Evolutionary conservation across 2,329 filamentous ascomycete genomes (phyloP).

Genomic region (Paracoccidioides brasiliensis): DNA sequence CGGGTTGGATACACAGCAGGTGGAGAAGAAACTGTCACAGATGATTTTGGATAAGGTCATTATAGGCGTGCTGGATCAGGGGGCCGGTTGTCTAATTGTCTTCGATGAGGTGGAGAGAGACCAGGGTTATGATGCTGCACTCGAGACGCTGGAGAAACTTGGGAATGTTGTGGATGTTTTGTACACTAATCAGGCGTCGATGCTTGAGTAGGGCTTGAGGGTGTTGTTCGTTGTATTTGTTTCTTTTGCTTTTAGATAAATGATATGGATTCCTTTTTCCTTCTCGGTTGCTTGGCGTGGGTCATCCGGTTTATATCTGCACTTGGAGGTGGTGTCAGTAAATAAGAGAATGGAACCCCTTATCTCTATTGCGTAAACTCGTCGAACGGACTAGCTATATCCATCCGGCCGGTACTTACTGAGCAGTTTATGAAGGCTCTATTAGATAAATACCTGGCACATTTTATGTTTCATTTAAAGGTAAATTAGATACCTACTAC

Average conservation of each 20-base stretch:
- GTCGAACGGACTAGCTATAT: no score
- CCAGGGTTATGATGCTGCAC: slow-evolving; percentile 82
- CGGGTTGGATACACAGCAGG: slow-evolving; percentile 85
- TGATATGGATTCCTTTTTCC: background rate
- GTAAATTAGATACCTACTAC: no score
- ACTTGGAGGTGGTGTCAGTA: background rate
- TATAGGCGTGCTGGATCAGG: slow-evolving; percentile 91
- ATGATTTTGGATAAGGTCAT: slow-evolving; percentile 99
- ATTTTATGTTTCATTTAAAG: no score
- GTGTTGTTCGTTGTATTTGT: background rate
- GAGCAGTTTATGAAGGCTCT: no score
- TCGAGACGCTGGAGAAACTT: slow-evolving; percentile 92
- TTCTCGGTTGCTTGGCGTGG: background rate
- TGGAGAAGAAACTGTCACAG: slow-evolving; percentile 95
- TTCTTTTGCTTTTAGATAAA: background rate
- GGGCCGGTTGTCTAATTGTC: slow-evolving; percentile 92
- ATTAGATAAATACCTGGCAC: no score
- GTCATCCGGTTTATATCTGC: background rate
- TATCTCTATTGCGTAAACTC: no score
- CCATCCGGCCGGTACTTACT: no score
- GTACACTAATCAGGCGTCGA: slow-evolving; percentile 92
- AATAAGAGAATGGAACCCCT: no score
- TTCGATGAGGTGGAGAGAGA: slow-evolving; percentile 92
- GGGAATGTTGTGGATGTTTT: slow-evolving; percentile 94
- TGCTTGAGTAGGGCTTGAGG: slow-evolving; percentile 57